A percentile compares a stretch with the other conserved stretches of the same genome.
Evolutionary conservation across 305 asterid genomes (phyloP).

Genomic region (Fraxinus sp.): DNA sequence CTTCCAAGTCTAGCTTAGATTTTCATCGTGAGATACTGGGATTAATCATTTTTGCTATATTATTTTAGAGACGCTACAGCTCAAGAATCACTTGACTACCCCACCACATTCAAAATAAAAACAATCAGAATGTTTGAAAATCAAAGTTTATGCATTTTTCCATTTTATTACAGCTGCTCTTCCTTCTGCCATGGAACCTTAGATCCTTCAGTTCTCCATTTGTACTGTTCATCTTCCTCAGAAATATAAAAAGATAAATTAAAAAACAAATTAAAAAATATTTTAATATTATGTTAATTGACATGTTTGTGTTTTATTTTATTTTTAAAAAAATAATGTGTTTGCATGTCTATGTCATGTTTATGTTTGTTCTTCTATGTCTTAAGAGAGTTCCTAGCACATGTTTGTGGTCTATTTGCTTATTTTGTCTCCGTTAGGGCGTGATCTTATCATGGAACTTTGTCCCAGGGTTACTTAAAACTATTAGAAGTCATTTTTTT

Average conservation of each 20-base stretch:
- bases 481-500: neutral
- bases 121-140: neutral
- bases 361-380: neutral
- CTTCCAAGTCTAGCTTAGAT: neutral
- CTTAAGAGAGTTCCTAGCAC: neutral
- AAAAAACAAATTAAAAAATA: too few species aligned
- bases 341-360: neutral
- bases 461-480: neutral
- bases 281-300: neutral
- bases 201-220: neutral
- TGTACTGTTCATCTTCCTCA: neutral
- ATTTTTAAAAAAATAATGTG: neutral
- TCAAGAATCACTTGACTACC: neutral
- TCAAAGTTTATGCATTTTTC: too few species aligned
- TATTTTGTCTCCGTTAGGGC: neutral
- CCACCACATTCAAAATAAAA: neutral
- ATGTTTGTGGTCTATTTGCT: neutral
- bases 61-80: neutral
- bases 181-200: neutral
- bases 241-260: neutral
- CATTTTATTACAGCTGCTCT: neutral
- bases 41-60: neutral
- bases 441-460: neutral
- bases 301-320: neutral
- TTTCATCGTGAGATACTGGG: neutral